Evolutionary conservation across 106 monocot species (phyloP).

Genomic region (Posidonia australis): DNA sequence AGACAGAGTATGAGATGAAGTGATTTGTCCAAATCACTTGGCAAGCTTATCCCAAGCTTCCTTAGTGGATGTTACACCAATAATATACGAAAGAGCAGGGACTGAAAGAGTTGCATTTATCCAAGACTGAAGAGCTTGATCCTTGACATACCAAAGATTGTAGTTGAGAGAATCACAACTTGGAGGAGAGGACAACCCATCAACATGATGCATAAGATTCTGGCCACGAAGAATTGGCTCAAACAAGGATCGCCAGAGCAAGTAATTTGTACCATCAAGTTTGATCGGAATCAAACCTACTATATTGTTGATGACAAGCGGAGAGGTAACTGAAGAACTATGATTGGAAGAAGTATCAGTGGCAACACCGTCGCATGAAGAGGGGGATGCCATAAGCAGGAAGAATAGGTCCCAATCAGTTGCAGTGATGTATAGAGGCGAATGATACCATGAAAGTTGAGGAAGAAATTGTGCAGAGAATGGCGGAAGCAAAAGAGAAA

Average conservation of each 20-base stretch:
- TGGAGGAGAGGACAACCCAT: background rate
- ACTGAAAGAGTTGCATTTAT: slow-evolving; percentile 6
- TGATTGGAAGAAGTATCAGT: no score
- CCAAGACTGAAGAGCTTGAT: slow-evolving; percentile 1
- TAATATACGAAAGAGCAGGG: background rate
- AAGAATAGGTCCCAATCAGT: no score
- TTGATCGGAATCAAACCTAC: slow-evolving; percentile 7
- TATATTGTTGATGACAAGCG: no score
- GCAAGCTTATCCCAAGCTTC: background rate
- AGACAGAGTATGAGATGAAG: background rate
- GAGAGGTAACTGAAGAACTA: slow-evolving; percentile 2
- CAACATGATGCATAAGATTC: background rate
- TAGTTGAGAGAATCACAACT: background rate
- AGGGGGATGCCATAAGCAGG: no score
- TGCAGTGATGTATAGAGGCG: no score
- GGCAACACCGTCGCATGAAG: no score
- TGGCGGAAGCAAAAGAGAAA: no score
- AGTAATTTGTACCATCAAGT: slow-evolving; percentile 1
- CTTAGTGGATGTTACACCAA: background rate
- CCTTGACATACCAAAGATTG: background rate
- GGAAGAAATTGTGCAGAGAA: no score
- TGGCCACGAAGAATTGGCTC: slow-evolving; percentile 1
- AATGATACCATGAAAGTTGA: no score
- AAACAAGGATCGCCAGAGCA: slow-evolving; percentile 1
- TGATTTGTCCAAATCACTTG: background rate